Evolutionary conservation across 108 stramenopile genomes (phyloP), one percentile per base, ranked within the genome.

Genomic region (Schizochytrium sp.): DNA sequence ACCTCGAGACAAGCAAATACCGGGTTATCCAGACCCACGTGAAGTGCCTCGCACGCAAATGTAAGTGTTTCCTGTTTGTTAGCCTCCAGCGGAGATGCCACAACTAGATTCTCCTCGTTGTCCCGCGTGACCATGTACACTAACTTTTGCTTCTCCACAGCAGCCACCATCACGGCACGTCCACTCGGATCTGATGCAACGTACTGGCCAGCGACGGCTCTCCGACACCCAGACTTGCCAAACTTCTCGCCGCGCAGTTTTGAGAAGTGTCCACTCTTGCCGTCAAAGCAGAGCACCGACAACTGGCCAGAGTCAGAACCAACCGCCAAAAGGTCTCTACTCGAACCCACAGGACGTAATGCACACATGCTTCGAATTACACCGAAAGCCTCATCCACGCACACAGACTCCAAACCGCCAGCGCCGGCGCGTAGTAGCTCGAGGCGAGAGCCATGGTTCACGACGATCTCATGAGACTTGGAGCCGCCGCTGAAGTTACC

Each of bases 11-110:
- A 93, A 3, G 97, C 99, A 93, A 98, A 99, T 53, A 97, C 94
- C 7, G 99, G 99, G 94, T 98, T 99, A 87, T 98, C 98, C 89
- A 96, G 98, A 50, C 97, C 98, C 73, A 98, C 98, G 92, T 99
- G 98, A 28, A 98, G 91, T 8, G 97, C 99, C 41, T 95, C 95
- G 4, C 94, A 92, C 58, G 94, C 96, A 87, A 97, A 96, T 0
- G 95, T 93, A 8, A 99, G 87, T 0, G 96, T 96, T 17, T 94
- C 92, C 19, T 93, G 88, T 61, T 97, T 96, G 93, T 99, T 98
- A 1, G 99, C 99, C 90, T 98, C 98, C 58, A 99, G 90, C 4
- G 99, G 99, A 87, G 94, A 95, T 28, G 97, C 96, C 42, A 98
- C 95, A 44, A 97, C 97, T 7, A 97, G 93, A 3, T 90, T 92